Evolutionary conservation across 1,139 yeast genomes (phyloP), one percentile per base, ranked within the genome.

Genomic region (Yamadazyma aaseri): DNA sequence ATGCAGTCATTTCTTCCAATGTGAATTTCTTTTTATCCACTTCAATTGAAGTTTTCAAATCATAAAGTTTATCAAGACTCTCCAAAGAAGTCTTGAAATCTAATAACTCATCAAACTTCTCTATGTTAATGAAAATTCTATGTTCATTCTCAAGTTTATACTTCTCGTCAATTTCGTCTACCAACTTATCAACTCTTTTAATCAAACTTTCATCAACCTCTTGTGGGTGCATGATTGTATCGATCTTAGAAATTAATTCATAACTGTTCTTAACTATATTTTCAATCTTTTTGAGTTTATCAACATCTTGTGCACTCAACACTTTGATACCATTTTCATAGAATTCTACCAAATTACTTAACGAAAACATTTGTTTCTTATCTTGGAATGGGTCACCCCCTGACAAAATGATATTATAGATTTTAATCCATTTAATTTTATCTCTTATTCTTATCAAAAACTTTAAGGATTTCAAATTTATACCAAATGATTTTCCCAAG

Each of bases 401-500:
- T 12, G 53, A 50, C 12, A 57, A 53, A 15, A 70, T 62, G 17
- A 58, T 45, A 4, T 58, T 52, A 30, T 55, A 71, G 6, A 52
- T 53, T 6, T 62, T 56, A 4, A 68, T 38, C 89, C 90, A 82
- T 27, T 55, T 56, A 31, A 71, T 46, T 34, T 78, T 63, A 30
- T 66, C 67, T 28, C 77, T 60, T 14, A 80, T 55, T 37, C 77
- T 61, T 11, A 66, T 71, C 28, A 84, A 52, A 32, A 73, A 63
- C 10, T 55, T 57, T 23, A 79, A 59, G 2, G 82, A 72, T 2
- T 79, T 73, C 14, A 83, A 55, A 7, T 65, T 67, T 22, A 83
- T 55, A 3, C 85, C 85, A 49, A 81, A 73, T 10, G 79, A 69
- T 40, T 68, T 69, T 2, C 90, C 90, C 21, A 76, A 54, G 31